These are phyloP conservation scores for Paracoccidioides brasiliensis DNA, from an alignment of 2,329 filamentous ascomycete genomes.

Conservation along the genomic window DNA sequence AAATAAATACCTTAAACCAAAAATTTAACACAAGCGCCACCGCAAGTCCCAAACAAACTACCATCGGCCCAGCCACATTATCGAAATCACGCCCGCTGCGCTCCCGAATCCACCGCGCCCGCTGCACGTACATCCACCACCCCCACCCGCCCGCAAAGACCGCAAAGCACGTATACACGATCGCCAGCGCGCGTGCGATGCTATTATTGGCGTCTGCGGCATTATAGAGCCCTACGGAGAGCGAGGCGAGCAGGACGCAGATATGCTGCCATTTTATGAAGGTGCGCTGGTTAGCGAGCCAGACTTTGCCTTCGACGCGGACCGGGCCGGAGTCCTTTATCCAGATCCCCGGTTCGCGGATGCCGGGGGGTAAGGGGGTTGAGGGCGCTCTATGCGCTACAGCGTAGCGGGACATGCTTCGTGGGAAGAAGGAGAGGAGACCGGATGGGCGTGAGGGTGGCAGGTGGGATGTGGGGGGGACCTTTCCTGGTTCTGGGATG, in stretches of 20 bases:
- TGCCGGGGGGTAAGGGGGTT: constrained; percentile 62
- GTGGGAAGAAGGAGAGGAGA: constrained; percentile 62
- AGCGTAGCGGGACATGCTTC: constrained; percentile 65
- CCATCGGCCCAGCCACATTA: constrained; percentile 68
- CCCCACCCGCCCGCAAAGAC: constrained; percentile 79
- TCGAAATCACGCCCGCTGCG: constrained; percentile 90
- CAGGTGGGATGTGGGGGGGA: constrained; percentile 16
- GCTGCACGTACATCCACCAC: constrained; percentile 64
- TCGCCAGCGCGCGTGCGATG: constrained; percentile 65
- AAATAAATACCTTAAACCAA: constrained; percentile 50
- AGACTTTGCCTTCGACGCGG: constrained; percentile 93
- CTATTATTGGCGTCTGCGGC: constrained; percentile 62
- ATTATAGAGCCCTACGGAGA: constrained; percentile 78
- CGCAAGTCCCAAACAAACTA: constrained; percentile 68
- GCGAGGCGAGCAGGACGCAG: constrained; percentile 67
- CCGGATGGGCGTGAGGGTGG: constrained; percentile 40
- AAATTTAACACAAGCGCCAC: constrained; percentile 77
- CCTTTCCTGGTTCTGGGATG: not conserved
- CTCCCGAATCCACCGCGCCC: constrained; percentile 66
- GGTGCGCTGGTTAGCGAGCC: constrained; percentile 95
- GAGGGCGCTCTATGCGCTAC: constrained; percentile 31
- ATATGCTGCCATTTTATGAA: constrained; percentile 99
- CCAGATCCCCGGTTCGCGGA: constrained; percentile 72
- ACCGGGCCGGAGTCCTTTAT: constrained; percentile 91
- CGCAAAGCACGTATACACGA: constrained; percentile 70